A percentile compares a stretch with the other conserved stretches of the same genome.
Evolutionary conservation across 225 moss, liverwort and hornwort genomes (phyloP).

Genomic region (Thuidium tamariscinum): DNA sequence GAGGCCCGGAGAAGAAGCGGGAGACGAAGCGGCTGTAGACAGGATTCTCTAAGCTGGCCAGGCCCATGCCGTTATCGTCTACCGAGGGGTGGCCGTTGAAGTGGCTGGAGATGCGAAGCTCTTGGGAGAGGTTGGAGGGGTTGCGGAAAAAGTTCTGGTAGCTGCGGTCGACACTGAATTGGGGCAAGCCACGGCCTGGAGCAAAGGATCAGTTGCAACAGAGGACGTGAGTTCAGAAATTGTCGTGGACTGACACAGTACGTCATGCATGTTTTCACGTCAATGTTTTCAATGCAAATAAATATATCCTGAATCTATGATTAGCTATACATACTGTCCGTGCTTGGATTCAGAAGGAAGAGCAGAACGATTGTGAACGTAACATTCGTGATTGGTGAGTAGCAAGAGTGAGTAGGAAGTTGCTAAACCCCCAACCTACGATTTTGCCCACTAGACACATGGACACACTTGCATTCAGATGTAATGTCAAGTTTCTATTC

Average conservation of each 20-base stretch:
- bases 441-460: too few species aligned
- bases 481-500: neutral
- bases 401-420: too few species aligned
- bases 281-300: too few species aligned
- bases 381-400: too few species aligned
- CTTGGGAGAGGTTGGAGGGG: constrained; percentile 25
- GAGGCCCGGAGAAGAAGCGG: too few species aligned
- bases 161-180: constrained; percentile 5
- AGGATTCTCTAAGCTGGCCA: constrained; percentile 9
- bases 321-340: too few species aligned
- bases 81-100: constrained; percentile 42
- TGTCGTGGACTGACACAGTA: too few species aligned
- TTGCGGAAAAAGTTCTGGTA: constrained; percentile 42
- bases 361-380: too few species aligned
- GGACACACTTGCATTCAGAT: too few species aligned
- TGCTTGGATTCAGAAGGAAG: too few species aligned
- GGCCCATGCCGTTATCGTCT: neutral
- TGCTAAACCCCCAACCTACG: too few species aligned
- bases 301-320: too few species aligned
- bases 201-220: neutral
- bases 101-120: constrained; percentile 27
- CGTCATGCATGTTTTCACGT: neutral
- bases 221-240: neutral
- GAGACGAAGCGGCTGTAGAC: constrained; percentile 18
- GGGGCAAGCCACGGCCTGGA: neutral